These are phyloP conservation scores for Erythrophleum ivorense DNA, from an alignment of 331 rosid genomes.

Conservation along the genomic window DNA sequence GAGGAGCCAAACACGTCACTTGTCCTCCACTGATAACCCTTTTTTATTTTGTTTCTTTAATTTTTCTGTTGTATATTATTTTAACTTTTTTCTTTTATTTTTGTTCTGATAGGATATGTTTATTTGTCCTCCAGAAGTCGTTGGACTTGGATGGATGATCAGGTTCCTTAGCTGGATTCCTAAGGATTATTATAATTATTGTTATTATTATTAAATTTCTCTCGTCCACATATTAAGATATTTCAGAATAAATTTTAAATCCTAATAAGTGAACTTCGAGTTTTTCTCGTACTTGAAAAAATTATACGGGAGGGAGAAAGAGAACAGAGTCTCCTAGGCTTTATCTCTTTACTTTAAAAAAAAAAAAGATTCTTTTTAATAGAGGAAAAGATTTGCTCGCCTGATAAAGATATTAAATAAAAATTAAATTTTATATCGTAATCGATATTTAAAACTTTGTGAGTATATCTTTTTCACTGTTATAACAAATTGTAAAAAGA, in stretches of 20 bases:
- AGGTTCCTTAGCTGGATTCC: not conserved
- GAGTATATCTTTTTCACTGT: too few relatives aligned
- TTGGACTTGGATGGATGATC: not conserved
- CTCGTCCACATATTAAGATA: not conserved
- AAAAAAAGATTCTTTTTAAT: too few relatives aligned
- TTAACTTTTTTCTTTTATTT: not conserved
- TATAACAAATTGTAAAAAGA: too few relatives aligned
- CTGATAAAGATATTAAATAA: too few relatives aligned
- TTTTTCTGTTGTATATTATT: not conserved
- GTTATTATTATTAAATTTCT: not conserved
- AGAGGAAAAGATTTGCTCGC: too few relatives aligned
- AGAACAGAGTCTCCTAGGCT: too few relatives aligned
- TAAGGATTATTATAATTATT: not conserved
- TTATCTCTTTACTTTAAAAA: too few relatives aligned
- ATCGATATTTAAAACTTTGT: too few relatives aligned
- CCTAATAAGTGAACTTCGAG: not conserved
- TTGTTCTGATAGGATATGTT: not conserved
- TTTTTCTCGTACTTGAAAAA: too few relatives aligned
- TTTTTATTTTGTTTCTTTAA: not conserved
- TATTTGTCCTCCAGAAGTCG: not conserved
- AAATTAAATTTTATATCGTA: too few relatives aligned
- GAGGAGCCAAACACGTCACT: not conserved
- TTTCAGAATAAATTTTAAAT: not conserved
- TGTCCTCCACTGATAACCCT: not conserved
- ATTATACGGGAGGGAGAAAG: too few relatives aligned